Evolutionary conservation across 1,284 basidiomycete species (phyloP).

Genomic region (Naganishia albida): DNA sequence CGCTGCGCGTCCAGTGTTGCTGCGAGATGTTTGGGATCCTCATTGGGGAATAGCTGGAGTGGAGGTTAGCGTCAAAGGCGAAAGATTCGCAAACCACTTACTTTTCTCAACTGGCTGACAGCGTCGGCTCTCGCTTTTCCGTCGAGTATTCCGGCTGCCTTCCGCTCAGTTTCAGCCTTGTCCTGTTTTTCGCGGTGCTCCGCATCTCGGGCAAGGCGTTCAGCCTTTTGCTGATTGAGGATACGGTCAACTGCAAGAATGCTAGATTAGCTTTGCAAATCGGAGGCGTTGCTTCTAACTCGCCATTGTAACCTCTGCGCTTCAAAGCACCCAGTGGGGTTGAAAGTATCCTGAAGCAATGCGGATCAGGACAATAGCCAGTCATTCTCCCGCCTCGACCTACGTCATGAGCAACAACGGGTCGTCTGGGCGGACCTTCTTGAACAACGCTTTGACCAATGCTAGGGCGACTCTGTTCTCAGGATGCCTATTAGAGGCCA

Average conservation of each 20-base stretch:
- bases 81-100: neutral
- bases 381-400: slow-evolving; percentile 7
- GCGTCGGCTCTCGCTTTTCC: slow-evolving; percentile 11
- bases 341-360: slow-evolving; percentile 65
- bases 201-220: slow-evolving; percentile 63
- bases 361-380: neutral
- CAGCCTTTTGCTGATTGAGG: slow-evolving; percentile 76
- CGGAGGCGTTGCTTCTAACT: slow-evolving; percentile 9
- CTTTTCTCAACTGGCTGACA: slow-evolving; percentile 17
- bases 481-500: neutral
- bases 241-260: slow-evolving; percentile 76
- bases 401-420: slow-evolving; percentile 80
- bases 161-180: slow-evolving; percentile 11
- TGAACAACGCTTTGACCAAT: slow-evolving; percentile 73
- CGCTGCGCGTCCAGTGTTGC: slow-evolving; percentile 19
- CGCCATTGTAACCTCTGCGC: slow-evolving; percentile 73
- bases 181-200: slow-evolving; percentile 35
- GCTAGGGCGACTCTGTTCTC: slow-evolving; percentile 69
- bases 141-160: neutral
- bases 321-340: slow-evolving; percentile 82
- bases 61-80: neutral
- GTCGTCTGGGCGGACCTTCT: slow-evolving; percentile 75
- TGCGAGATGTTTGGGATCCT: slow-evolving; percentile 13
- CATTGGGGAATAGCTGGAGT: slow-evolving; percentile 25
- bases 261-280: neutral